Conservation (phyloP, 192 early-diverging fungal genomes). For the Cladochytrium replicatum region DNA sequence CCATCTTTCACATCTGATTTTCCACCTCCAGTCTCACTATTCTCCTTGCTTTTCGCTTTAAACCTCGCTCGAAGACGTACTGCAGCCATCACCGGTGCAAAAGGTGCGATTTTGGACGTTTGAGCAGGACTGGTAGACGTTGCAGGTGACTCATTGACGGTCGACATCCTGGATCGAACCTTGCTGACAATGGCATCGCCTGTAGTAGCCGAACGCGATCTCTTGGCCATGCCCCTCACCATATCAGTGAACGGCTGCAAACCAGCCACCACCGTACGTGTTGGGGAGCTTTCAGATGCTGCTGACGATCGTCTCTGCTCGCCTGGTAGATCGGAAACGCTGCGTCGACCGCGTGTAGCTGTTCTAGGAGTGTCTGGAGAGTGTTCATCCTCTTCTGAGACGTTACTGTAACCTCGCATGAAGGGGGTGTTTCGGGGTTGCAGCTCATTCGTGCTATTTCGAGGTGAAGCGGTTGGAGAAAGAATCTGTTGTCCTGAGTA, state of each 20-base stretch:
- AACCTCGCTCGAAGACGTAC: not conserved
- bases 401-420: not conserved
- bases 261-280: too few relatives aligned
- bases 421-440: conserved; percentile 5
- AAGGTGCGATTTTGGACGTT: conserved; percentile 7
- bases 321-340: too few relatives aligned
- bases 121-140: not conserved
- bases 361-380: not conserved
- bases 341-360: not conserved
- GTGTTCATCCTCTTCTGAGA: not conserved
- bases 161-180: too few relatives aligned
- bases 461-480: conserved; percentile 10
- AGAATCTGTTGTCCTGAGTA: conserved; percentile 25
- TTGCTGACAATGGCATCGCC: too few relatives aligned
- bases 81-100: conserved; percentile 1
- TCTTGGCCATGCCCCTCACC: too few relatives aligned
- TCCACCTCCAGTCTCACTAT: not conserved
- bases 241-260: too few relatives aligned
- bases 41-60: conserved; percentile 2
- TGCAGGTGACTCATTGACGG: too few relatives aligned
- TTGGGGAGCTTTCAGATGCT: too few relatives aligned
- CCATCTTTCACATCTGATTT: conserved; percentile 10
- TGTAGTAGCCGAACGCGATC: too few relatives aligned
- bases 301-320: not conserved
- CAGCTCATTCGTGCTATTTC: not conserved